Evolutionary conservation across 441 rosid species (phyloP).

Genomic region (Erodium chrysanthum): DNA sequence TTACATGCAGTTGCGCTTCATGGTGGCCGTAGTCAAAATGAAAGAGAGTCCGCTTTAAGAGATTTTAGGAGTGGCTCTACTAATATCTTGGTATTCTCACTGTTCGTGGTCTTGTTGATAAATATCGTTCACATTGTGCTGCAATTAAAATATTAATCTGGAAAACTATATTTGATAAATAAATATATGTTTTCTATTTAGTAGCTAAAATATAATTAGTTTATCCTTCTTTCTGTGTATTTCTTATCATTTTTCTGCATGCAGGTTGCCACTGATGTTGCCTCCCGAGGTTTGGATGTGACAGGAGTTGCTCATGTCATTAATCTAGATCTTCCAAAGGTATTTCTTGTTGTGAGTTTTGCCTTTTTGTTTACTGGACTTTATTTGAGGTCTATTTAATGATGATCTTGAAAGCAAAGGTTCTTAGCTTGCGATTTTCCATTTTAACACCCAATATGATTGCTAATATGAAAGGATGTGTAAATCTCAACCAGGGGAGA

Average conservation of each 20-base stretch:
- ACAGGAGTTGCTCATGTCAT: constrained; percentile 36
- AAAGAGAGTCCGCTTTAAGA: constrained; percentile 32
- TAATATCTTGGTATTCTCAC: constrained; percentile 27
- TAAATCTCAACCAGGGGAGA: neutral
- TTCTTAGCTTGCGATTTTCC: neutral
- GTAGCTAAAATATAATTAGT: neutral
- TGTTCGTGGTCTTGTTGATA: neutral
- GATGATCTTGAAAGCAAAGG: constrained; percentile 2
- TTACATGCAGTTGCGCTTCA: constrained; percentile 32
- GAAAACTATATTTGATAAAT: neutral
- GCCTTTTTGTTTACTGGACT: neutral
- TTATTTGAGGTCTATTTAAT: neutral
- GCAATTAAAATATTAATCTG: neutral
- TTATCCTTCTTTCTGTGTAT: neutral
- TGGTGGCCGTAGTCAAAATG: constrained; percentile 36
- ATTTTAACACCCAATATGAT: neutral
- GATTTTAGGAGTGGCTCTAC: constrained; percentile 33
- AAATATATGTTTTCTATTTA: neutral
- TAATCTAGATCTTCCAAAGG: constrained; percentile 39
- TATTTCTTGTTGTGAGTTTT: constrained; percentile 16
- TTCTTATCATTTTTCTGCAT: neutral
- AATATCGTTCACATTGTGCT: neutral
- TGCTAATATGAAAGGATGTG: neutral
- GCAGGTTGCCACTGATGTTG: constrained; percentile 39
- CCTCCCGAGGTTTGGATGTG: constrained; percentile 38